phyloP scores from a whole-genome alignment of 1,284 basidiomycete genomes.

The Tremellales sp. region DNA sequence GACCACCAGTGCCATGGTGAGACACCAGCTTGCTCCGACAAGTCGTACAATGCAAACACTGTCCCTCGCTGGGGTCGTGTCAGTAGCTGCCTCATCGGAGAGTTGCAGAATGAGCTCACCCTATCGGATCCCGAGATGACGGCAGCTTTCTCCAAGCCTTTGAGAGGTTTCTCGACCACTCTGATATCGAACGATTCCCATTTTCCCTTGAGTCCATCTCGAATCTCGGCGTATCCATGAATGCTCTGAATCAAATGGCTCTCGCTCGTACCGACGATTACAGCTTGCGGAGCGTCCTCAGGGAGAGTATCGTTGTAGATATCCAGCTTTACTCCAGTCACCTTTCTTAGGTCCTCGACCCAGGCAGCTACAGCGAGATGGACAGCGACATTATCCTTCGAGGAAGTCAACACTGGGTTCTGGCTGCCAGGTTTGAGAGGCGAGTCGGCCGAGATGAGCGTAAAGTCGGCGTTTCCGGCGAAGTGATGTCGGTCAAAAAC shows the following conservation, averaged over 20 bases:
- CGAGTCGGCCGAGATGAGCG: neutral
- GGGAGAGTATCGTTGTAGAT: conserved; percentile 33
- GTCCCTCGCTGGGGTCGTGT: conserved; percentile 45
- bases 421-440: neutral
- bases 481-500: neutral
- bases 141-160: conserved; percentile 60
- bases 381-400: conserved; percentile 45
- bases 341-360: conserved; percentile 58
- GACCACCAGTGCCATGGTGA: conserved; percentile 53
- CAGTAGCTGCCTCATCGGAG: neutral
- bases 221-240: conserved; percentile 7
- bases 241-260: conserved; percentile 50
- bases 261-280: conserved; percentile 63
- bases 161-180: conserved; percentile 59
- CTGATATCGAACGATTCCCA: conserved; percentile 62
- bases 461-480: neutral
- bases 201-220: conserved; percentile 57
- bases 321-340: conserved; percentile 56
- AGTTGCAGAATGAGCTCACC: conserved; percentile 29
- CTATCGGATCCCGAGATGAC: conserved; percentile 63
- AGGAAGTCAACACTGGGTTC: neutral
- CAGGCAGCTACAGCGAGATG: conserved; percentile 62
- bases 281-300: conserved; percentile 45
- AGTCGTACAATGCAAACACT: conserved; percentile 65
- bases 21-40: conserved; percentile 65